Evolutionary conservation across 2,329 filamentous ascomycete species (phyloP).

Genomic region (Fusarium globosum): DNA sequence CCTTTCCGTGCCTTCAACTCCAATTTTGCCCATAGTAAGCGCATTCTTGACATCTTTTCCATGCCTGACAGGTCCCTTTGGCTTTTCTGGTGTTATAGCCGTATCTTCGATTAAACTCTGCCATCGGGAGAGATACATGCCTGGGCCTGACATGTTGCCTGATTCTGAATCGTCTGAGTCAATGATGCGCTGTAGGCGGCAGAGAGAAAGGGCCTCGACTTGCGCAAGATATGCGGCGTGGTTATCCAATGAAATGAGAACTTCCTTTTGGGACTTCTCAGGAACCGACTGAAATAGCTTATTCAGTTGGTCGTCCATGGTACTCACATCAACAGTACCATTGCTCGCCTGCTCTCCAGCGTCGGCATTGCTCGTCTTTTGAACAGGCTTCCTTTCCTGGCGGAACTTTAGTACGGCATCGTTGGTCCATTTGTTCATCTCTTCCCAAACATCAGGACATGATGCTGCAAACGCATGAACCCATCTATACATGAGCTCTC

Average conservation of each 20-base stretch:
- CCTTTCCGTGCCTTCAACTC: slow-evolving; percentile 47
- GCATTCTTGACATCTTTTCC: slow-evolving; percentile 63
- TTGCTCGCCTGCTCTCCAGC: slow-evolving; percentile 7
- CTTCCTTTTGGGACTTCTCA: slow-evolving; percentile 53
- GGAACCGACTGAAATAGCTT: slow-evolving; percentile 61
- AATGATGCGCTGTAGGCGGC: slow-evolving; percentile 68
- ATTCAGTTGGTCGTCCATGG: slow-evolving; percentile 55
- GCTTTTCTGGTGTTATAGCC: slow-evolving; percentile 69
- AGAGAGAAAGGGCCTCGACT: slow-evolving; percentile 64
- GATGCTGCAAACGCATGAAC: slow-evolving; percentile 75
- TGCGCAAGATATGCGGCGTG: slow-evolving; percentile 70
- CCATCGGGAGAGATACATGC: slow-evolving; percentile 79
- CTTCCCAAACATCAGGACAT: slow-evolving; percentile 72
- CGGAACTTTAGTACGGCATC: slow-evolving; percentile 67
- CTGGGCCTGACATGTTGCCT: slow-evolving; percentile 68
- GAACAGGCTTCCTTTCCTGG: slow-evolving; percentile 32
- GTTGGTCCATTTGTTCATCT: slow-evolving; percentile 71
- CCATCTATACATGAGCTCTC: slow-evolving; percentile 73
- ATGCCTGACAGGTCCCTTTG: slow-evolving; percentile 62
- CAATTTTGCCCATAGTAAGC: slow-evolving; percentile 57
- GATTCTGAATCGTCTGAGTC: slow-evolving; percentile 47
- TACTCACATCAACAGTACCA: slow-evolving; percentile 36
- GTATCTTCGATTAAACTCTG: slow-evolving; percentile 77
- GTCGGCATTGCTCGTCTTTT: not conserved
- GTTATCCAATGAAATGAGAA: slow-evolving; percentile 66